Evolutionary conservation across 768 basidiomycete species (phyloP).

Genomic region (Phanerochaete sordida): DNA sequence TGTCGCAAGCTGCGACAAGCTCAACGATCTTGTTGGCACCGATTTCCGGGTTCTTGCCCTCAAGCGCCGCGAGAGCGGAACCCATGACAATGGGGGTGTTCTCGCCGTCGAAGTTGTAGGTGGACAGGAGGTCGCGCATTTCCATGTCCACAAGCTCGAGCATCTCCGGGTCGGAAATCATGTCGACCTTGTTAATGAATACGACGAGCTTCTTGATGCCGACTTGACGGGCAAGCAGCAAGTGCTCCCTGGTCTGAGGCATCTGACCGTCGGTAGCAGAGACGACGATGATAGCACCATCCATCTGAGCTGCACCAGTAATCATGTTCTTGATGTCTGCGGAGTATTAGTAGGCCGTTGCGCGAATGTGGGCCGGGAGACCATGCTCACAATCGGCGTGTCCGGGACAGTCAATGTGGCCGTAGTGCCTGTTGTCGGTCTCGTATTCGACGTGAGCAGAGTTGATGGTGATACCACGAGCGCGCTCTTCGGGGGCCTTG

Average conservation of each 20-base stretch:
- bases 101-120: conserved; percentile 96
- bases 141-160: conserved; percentile 99
- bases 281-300: conserved; percentile 93
- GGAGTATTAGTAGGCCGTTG: conserved; percentile 10
- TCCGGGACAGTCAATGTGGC: conserved; percentile 97
- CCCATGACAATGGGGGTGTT: conserved; percentile 98
- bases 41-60: conserved; percentile 76
- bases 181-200: conserved; percentile 99
- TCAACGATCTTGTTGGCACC: conserved; percentile 79
- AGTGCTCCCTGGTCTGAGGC: conserved; percentile 98
- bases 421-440: conserved; percentile 85
- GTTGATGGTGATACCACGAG: conserved; percentile 99
- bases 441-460: conserved; percentile 99
- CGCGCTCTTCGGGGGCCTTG: conserved; percentile 99
- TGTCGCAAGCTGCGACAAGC: conserved; percentile 83
- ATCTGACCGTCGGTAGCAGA: conserved; percentile 99
- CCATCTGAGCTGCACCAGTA: conserved; percentile 98
- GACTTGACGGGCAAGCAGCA: conserved; percentile 96
- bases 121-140: conserved; percentile 91
- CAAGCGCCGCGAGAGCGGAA: conserved; percentile 91
- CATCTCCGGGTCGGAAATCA: conserved; percentile 97
- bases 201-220: conserved; percentile 97
- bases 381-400: conserved; percentile 92
- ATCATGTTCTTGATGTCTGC: conserved; percentile 98
- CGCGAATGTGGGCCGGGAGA: too few species aligned